phyloP scores from a whole-genome alignment of 768 basidiomycete species.

The Candolleomyces aberdarensis region DNA sequence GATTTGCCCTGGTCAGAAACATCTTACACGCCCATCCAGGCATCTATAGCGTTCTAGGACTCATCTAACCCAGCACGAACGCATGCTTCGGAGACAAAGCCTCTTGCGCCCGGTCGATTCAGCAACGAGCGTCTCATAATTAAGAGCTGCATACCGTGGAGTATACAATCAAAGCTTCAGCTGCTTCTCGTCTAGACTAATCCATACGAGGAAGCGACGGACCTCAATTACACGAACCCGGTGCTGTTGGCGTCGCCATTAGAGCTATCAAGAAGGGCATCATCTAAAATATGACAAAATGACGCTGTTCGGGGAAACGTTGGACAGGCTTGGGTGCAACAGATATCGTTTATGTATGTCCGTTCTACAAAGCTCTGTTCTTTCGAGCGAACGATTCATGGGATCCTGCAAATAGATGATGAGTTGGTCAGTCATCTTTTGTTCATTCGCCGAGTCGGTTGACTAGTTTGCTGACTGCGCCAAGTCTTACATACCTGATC shows the following conservation, averaged over 20 bases:
- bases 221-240: conserved; percentile 28
- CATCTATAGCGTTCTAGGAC: conserved; percentile 26
- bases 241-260: conserved; percentile 32
- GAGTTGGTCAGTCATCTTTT: conserved; percentile 4
- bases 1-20: too few species aligned
- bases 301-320: conserved; percentile 27
- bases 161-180: conserved; percentile 23
- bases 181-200: conserved; percentile 32
- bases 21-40: too few species aligned
- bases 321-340: conserved; percentile 23
- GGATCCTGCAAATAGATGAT: neutral
- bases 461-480: conserved; percentile 26
- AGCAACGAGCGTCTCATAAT: conserved; percentile 35
- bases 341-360: conserved; percentile 31
- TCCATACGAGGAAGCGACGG: conserved; percentile 29
- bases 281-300: conserved; percentile 28
- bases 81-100: conserved; percentile 26
- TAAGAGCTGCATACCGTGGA: conserved; percentile 28
- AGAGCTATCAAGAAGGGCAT: conserved; percentile 29
- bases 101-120: conserved; percentile 31
- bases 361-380: conserved; percentile 26
- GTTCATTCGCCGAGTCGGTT: too few species aligned
- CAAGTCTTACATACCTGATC: conserved; percentile 27
- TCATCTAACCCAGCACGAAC: conserved; percentile 32
- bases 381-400: too few species aligned